Evolutionary conservation across 352 stramenopile genomes (phyloP), one percentile per base, ranked within the genome.

Genomic region (Globisporangium perplexum): DNA sequence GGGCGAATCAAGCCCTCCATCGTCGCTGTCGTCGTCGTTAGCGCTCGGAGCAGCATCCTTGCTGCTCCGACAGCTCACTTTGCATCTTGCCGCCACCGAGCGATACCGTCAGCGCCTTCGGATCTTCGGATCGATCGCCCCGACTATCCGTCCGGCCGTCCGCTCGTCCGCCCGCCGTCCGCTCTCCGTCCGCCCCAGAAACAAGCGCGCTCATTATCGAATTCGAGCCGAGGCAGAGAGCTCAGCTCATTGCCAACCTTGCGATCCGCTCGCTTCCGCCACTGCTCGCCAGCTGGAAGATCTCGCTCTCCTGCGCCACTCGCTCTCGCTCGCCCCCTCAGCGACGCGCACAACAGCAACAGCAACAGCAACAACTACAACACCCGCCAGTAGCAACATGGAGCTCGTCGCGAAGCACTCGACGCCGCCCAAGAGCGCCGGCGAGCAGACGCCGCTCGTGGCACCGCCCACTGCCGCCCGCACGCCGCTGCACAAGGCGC

Each of bases 401-500:
- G 33, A 47, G 55, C 44, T 45, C 20, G 18, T 46, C 3, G 41
- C n/a, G 41, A 46, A 26, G 12, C 41, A 46, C 41, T 23, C 22
- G n/a, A 20, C 41, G 41, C 41, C 23, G 20, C 31, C 4, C 44
- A 42, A 33, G 33, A 30, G 18, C 45, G 36, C 38, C 22, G 44
- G 42, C 44, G 31, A 46, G 35, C 30, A 42, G 31, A 57, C 55
- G 14, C 60, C 54, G 46, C 50, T 55, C 30, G 35, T 53, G 10
- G 41, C 43, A n/a, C n/a, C n/a, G n/a, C n/a, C n/a, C n/a, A n/a
- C n/a, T 18, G 39, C 36, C 4, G 26, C 59, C 8, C 57, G 39
- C 56, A 58, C 63, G 45, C 68, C 74, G 49, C 62, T 88, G 35
- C 62, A 49, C 18, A 47, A 57, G 22, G 75, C 77, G 1, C 58